Base-by-base conservation (phyloP, 768 basidiomycete genomes). In the Leucocoprinus sp. region DNA sequence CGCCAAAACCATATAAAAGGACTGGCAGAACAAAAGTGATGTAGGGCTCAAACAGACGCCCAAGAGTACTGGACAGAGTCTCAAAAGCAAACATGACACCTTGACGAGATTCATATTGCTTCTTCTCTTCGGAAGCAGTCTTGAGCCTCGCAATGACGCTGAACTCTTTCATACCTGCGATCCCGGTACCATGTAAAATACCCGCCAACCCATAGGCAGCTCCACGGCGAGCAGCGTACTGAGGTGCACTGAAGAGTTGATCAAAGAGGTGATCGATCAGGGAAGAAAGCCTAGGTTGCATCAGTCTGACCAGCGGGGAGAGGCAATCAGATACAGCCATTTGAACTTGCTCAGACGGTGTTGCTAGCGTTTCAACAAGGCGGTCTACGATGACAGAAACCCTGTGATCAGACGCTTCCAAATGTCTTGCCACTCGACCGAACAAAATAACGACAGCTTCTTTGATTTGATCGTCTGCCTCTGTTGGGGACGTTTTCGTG, bases 131-230 rank as follows among this genome's bases (percentile, higher is more conserved):
- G 2, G 84, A 68, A 2, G 87, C 89, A 19, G 71, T 67, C 37
- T 78, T 76, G 8, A 99, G 68, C 17, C 84, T 79, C 8, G 67
- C 68, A 51, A 96, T 78, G 34, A 97, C 67, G 43, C 83, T 71
- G 59, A 84, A 86, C 58, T 92, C 82, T 59, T 93, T 91, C 67
- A 98, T 78, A 0, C 82, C 78, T 0, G 78, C 70, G 22, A 98
- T 77, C 1, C 96, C 96, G 1, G 82, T 75, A n/a, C 96, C 96
- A 56, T 86, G 88, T 58, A 97, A 73, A 34, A 90, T 77, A 21
- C 96, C 96, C 1, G 95, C 92, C 15, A 99, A 66, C 33, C 95
- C 96, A 61, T 97, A 98, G 1, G 95, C 93, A 1, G 95, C 93
- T 24, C 96, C 96, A n/a, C 95, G 78, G n/a, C 96, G 78, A 41